These are phyloP conservation scores for Phaeoacremonium minimum DNA, from an alignment of 2,329 filamentous ascomycete genomes.

Conservation along the genomic window DNA sequence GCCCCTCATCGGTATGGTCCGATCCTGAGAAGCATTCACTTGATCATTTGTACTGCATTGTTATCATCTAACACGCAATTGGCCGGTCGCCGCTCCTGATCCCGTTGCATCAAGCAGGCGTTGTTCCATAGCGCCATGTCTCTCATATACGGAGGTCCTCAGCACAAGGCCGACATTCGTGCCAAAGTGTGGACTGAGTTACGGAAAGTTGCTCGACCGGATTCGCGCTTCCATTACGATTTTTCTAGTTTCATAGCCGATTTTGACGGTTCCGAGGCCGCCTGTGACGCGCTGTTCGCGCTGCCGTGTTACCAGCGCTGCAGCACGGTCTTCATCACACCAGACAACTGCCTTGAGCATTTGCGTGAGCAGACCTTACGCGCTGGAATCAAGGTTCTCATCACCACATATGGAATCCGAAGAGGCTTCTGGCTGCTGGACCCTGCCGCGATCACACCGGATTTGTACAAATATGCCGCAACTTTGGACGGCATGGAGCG, in stretches of 20 bases:
- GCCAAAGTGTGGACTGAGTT: constrained; percentile 26
- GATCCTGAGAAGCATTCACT: too few relatives aligned
- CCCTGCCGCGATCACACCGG: constrained; percentile 21
- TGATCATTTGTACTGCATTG: too few relatives aligned
- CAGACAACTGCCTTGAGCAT: constrained; percentile 38
- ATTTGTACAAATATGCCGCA: constrained; percentile 24
- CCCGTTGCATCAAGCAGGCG: too few relatives aligned
- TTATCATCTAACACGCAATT: too few relatives aligned
- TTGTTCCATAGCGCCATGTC: background rate
- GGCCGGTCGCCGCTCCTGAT: too few relatives aligned
- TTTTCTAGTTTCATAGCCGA: constrained; percentile 36
- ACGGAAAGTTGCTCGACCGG: constrained; percentile 30
- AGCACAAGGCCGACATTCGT: constrained; percentile 13
- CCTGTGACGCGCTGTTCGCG: constrained; percentile 21
- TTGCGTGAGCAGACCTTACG: constrained; percentile 28
- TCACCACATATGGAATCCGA: constrained; percentile 34
- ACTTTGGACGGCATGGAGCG: constrained; percentile 38
- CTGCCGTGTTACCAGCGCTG: constrained; percentile 25
- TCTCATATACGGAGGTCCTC: constrained; percentile 1
- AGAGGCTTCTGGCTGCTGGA: constrained; percentile 35
- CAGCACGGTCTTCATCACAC: constrained; percentile 29
- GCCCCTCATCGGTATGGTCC: too few relatives aligned
- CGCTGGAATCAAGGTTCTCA: constrained; percentile 33
- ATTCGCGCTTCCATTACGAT: constrained; percentile 36
- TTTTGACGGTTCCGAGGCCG: constrained; percentile 29